Base-by-base conservation (phyloP, 169 alveolate species). In the Theileria orientalis region DNA sequence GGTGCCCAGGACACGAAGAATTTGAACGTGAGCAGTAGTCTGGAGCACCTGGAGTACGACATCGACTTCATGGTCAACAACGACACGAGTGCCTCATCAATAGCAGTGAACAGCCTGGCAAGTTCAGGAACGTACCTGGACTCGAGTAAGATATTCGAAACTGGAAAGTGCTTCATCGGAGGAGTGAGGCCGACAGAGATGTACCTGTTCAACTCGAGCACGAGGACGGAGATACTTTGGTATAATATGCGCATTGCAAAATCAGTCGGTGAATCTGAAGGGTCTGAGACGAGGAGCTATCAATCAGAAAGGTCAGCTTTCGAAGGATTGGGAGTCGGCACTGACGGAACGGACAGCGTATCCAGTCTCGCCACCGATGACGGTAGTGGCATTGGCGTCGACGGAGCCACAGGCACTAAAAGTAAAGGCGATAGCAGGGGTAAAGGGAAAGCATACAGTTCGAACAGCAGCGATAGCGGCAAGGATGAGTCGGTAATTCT, bases 281-380 rank as follows among this genome's bases (percentile, higher is more conserved):
- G n/a, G n/a, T n/a, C n/a, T n/a, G n/a, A n/a, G n/a, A n/a, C n/a
- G n/a, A n/a, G n/a, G n/a, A n/a, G 33, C 1, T 74, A 7, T 2
- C 68, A 7, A 52, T 56, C 21, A 70, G 63, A 27, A 44, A 66
- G 42, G 64, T 46, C 16, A 62, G 69, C 19, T 92, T 84, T 61
- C 85, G 88, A n/a, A 68, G 83, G 21, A 91, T 83, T 23, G 85
- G 87, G 13, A 91, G 87, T n/a, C n/a, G n/a, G n/a, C n/a, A n/a
- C n/a, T n/a, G n/a, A n/a, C n/a, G n/a, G n/a, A n/a, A n/a, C n/a
- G n/a, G n/a, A n/a, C n/a, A n/a, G n/a, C n/a, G n/a, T n/a, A n/a
- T n/a, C n/a, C n/a, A n/a, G n/a, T n/a, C n/a, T n/a, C n/a, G n/a
- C n/a, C n/a, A 72, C 70, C 27, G 87, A 79, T 64, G 61, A 51